Conservation (phyloP, 1,284 basidiomycete species). For the Pseudomicrostroma phylloplanum region DNA sequence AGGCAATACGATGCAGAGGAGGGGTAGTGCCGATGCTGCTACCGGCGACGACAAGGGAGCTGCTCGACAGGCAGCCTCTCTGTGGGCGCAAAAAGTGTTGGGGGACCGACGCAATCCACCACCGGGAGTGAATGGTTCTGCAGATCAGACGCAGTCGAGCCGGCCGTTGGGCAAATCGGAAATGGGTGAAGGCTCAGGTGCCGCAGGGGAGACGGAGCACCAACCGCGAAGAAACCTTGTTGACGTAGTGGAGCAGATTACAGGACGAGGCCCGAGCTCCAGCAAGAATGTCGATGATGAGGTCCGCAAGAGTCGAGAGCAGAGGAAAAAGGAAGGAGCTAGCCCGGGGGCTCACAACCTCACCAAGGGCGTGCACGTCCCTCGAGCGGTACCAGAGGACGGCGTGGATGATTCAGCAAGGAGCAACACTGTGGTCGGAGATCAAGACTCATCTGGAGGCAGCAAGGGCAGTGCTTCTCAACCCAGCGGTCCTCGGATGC, state of each 20-base stretch:
- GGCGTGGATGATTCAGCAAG: background rate
- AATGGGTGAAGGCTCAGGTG: background rate
- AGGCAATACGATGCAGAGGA: background rate
- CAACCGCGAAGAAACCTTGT: conserved; percentile 30
- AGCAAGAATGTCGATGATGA: conserved; percentile 38
- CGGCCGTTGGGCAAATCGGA: background rate
- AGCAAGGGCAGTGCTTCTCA: background rate
- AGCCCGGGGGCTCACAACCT: background rate
- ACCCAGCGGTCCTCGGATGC: background rate
- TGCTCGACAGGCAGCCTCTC: conserved; percentile 33
- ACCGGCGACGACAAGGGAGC: conserved; percentile 24
- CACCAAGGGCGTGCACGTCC: conserved; percentile 24
- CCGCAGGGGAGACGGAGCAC: background rate
- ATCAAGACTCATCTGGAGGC: background rate
- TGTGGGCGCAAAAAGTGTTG: conserved; percentile 44
- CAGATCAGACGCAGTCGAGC: background rate
- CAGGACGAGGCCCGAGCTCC: conserved; percentile 40
- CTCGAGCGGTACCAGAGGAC: conserved; percentile 27
- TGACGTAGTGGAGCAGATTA: conserved; percentile 38
- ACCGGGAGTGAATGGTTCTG: background rate
- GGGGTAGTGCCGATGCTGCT: background rate
- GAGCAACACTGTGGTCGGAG: conserved; percentile 1
- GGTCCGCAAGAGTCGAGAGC: conserved; percentile 29
- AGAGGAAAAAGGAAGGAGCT: conserved; percentile 19
- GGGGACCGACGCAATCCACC: conserved; percentile 25